These are phyloP conservation scores for Punica granatum DNA, from an alignment of 345 rosid genomes.

Conservation along the genomic window DNA sequence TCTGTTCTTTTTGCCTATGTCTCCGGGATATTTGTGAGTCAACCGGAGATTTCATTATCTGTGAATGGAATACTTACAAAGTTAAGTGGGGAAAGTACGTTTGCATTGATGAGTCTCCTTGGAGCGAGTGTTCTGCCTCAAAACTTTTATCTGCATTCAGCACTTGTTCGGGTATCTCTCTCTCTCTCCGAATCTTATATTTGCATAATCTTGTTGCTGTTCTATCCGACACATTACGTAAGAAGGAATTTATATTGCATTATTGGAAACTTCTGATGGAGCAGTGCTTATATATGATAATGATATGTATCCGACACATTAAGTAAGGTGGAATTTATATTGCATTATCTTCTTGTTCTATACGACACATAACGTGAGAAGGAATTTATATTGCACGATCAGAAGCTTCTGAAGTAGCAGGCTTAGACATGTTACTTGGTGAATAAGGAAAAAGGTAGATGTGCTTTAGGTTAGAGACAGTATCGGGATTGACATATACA, in stretches of 20 bases:
- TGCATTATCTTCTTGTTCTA: no score
- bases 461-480: neutral
- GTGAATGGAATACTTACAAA: constrained; percentile 45
- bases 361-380: no score
- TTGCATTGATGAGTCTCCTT: constrained; percentile 89
- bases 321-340: no score
- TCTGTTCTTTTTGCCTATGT: constrained; percentile 49
- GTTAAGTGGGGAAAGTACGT: constrained; percentile 67
- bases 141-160: constrained; percentile 94
- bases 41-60: constrained; percentile 67
- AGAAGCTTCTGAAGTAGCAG: no score
- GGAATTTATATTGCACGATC: no score
- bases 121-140: constrained; percentile 97
- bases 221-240: no score
- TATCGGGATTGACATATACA: neutral
- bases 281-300: neutral
- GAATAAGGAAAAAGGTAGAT: neutral
- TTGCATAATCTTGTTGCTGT: neutral
- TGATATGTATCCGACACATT: no score
- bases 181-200: constrained; percentile 5
- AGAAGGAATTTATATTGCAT: neutral
- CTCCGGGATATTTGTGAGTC: constrained; percentile 65
- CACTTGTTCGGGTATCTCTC: constrained; percentile 58
- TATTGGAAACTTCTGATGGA: neutral
- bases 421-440: neutral